These are phyloP conservation scores for Conidiobolus incongruus DNA, from an alignment of 371 early-diverging fungal genomes.

Conservation along the genomic window DNA sequence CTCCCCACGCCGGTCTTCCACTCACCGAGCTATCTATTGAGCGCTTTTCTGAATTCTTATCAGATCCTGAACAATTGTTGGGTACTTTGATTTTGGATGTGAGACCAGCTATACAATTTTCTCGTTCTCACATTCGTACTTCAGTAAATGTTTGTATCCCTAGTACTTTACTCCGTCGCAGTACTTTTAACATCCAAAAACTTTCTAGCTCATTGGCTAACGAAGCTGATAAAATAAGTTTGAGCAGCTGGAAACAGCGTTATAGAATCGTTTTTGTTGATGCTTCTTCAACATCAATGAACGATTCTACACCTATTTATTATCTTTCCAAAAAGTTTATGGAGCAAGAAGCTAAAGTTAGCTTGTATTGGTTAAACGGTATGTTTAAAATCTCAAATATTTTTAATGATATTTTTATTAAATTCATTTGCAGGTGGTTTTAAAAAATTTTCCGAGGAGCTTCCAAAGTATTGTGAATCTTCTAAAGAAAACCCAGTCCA, in stretches of 20 bases:
- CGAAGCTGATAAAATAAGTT: background rate
- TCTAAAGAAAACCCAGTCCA: background rate
- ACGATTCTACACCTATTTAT: background rate
- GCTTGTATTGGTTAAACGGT: background rate
- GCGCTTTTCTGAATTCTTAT: background rate
- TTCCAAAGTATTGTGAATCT: background rate
- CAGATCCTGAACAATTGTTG: background rate
- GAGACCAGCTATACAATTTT: background rate
- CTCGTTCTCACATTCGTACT: background rate
- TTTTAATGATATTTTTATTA: background rate
- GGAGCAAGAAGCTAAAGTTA: background rate
- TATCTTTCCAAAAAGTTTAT: background rate
- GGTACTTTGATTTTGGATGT: background rate
- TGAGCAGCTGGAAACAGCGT: background rate
- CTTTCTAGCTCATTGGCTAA: background rate
- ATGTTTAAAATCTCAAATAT: too few relatives aligned
- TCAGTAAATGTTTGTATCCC: background rate
- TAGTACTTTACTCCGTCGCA: background rate
- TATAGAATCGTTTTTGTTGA: background rate
- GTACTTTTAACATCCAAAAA: background rate
- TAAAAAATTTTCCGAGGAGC: background rate
- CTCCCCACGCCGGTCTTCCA: background rate
- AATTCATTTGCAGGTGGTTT: constrained; percentile 3
- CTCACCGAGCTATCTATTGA: background rate
- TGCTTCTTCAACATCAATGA: background rate